Percentiles rank a stretch among this genome's conserved stretches.
Conservation (phyloP, 306 rosid genomes). For the Prunus fruticosa region DNA sequence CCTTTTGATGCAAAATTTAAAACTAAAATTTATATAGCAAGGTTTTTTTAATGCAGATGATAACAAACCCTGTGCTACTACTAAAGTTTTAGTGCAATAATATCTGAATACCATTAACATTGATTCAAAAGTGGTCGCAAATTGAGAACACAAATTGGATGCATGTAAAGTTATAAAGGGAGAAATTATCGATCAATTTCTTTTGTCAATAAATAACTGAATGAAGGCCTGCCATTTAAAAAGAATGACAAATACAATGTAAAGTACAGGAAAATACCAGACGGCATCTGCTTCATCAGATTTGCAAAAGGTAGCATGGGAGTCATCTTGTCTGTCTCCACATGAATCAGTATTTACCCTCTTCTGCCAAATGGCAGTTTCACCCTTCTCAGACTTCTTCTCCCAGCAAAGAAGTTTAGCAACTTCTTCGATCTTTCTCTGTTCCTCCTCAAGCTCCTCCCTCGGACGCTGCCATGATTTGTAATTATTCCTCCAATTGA, state of each 20-base stretch:
- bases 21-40: background rate
- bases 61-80: background rate
- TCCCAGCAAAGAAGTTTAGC: conserved; percentile 98
- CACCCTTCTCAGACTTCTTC: conserved; percentile 77
- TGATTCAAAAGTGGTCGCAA: background rate
- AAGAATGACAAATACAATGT: background rate
- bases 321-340: conserved; percentile 56
- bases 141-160: background rate
- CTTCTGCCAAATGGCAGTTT: conserved; percentile 89
- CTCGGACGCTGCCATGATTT: conserved; percentile 83
- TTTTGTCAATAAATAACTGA: background rate
- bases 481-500: conserved; percentile 80
- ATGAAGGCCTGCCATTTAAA: background rate
- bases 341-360: conserved; percentile 66
- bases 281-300: conserved; percentile 57
- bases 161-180: background rate
- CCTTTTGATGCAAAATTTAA: conserved; percentile 2
- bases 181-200: background rate
- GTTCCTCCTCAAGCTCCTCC: conserved; percentile 86
- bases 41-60: background rate
- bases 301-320: conserved; percentile 56
- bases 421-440: conserved; percentile 69
- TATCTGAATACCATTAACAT: background rate
- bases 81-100: background rate
- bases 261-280: conserved; percentile 49